Percentiles rank a stretch among this genome's conserved stretches.
phyloP scores from a whole-genome alignment of 495 filamentous ascomycete genomes.

The Penicillium manginii region DNA sequence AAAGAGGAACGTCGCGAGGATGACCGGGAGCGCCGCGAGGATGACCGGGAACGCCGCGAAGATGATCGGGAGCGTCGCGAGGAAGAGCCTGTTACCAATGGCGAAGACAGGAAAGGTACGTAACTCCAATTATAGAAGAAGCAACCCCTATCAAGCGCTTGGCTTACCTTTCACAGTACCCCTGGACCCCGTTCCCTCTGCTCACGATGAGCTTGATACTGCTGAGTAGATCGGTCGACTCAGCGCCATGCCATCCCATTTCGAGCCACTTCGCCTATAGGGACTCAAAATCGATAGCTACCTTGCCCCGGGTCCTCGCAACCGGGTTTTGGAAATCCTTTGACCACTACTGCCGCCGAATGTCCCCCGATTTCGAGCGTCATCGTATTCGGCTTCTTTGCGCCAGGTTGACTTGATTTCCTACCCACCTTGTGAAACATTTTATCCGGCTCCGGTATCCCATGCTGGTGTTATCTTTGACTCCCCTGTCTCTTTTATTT shows the following conservation, averaged over 20 bases:
- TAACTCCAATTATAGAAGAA: constrained; percentile 6
- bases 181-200: constrained; percentile 77
- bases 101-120: constrained; percentile 86
- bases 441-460: constrained; percentile 10
- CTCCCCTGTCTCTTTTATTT: not conserved
- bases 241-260: constrained; percentile 14
- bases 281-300: not conserved
- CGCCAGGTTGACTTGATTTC: constrained; percentile 3
- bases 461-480: not conserved
- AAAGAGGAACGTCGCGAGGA: constrained; percentile 72
- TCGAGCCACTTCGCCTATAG: constrained; percentile 3
- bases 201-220: constrained; percentile 95
- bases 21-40: constrained; percentile 58
- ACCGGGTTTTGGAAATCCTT: not conserved
- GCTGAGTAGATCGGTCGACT: constrained; percentile 72
- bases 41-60: constrained; percentile 65
- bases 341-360: not conserved
- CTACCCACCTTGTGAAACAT: constrained; percentile 6
- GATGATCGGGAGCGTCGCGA: constrained; percentile 63
- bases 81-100: constrained; percentile 53
- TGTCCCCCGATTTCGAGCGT: not conserved
- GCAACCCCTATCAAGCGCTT: not conserved
- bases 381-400: not conserved
- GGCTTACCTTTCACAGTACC: constrained; percentile 39
- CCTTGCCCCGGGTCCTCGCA: not conserved